Percentiles rank a stretch among this genome's conserved stretches.
Evolutionary conservation across 2,329 filamentous ascomycete species (phyloP).

Genomic region (Colletotrichum sp.): DNA sequence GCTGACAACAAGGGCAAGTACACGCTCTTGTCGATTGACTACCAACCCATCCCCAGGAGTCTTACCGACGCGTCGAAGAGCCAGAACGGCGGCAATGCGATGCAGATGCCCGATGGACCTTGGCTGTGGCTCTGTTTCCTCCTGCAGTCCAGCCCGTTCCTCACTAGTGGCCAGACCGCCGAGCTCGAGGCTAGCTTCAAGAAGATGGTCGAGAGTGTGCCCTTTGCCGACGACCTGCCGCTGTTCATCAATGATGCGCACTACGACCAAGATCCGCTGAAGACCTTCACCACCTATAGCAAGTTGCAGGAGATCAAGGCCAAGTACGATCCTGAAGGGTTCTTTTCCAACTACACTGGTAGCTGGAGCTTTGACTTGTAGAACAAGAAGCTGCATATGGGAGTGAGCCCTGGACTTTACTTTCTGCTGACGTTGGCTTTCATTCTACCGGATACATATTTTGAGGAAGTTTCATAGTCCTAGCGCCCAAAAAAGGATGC

Average conservation of each 20-base stretch:
- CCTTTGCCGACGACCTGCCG: neutral
- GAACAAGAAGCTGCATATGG: neutral
- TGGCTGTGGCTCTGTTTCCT: neutral
- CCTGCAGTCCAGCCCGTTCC: neutral
- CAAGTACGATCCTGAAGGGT: constrained; percentile 34
- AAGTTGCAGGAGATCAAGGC: constrained; percentile 25
- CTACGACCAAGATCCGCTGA: neutral
- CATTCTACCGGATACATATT: neutral
- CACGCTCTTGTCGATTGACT: neutral
- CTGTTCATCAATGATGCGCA: neutral
- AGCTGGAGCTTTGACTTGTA: neutral
- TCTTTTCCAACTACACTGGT: constrained; percentile 25
- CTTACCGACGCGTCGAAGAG: neutral
- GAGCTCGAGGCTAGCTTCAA: neutral
- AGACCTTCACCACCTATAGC: neutral
- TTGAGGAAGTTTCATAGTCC: neutral
- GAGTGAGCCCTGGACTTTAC: neutral
- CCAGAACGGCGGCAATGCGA: neutral
- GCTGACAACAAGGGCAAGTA: neutral
- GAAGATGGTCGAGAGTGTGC: neutral
- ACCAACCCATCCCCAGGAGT: neutral
- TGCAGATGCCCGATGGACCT: neutral
- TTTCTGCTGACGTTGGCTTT: neutral
- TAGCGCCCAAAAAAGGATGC: neutral
- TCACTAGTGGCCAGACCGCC: neutral